Evolutionary conservation across 2,329 filamentous ascomycete species (phyloP).

Genomic region (Aspergillus intermedius): DNA sequence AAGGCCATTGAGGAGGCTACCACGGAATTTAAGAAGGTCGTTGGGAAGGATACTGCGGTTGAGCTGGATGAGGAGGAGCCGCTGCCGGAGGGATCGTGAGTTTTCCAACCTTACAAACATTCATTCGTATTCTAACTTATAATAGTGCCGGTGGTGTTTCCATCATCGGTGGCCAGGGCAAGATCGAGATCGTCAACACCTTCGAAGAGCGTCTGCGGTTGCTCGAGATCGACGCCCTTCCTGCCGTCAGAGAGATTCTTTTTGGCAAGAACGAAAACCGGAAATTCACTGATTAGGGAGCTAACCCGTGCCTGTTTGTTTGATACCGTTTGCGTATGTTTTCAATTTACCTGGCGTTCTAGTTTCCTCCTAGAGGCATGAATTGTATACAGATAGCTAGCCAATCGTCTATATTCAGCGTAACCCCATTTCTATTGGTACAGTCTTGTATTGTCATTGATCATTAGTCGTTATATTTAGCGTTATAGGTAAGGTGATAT

Average conservation of each 20-base stretch:
- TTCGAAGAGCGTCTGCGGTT: slow-evolving; percentile 84
- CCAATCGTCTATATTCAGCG: background rate
- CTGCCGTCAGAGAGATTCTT: slow-evolving; percentile 73
- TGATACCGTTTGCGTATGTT: slow-evolving; percentile 1
- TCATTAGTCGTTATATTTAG: background rate
- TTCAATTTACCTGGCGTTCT: background rate
- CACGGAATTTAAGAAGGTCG: slow-evolving; percentile 76
- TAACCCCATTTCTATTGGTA: background rate
- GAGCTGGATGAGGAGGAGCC: slow-evolving; percentile 72
- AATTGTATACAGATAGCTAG: background rate
- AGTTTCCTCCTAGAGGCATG: background rate
- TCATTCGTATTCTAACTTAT: slow-evolving; percentile 6
- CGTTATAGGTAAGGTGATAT: too few species aligned
- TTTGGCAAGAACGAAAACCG: slow-evolving; percentile 95
- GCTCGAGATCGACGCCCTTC: slow-evolving; percentile 77
- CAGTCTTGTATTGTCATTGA: background rate
- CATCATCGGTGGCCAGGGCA: slow-evolving; percentile 75
- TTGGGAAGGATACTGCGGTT: slow-evolving; percentile 62
- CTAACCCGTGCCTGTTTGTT: slow-evolving; percentile 15
- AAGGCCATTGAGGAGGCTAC: slow-evolving; percentile 70
- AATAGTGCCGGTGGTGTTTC: slow-evolving; percentile 72
- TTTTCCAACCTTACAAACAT: slow-evolving; percentile 27
- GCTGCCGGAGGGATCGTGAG: slow-evolving; percentile 77
- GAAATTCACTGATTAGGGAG: slow-evolving; percentile 77
- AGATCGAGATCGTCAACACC: slow-evolving; percentile 98